Conservation (phyloP, 306 rosid species). For the Cucumis melo region DNA sequence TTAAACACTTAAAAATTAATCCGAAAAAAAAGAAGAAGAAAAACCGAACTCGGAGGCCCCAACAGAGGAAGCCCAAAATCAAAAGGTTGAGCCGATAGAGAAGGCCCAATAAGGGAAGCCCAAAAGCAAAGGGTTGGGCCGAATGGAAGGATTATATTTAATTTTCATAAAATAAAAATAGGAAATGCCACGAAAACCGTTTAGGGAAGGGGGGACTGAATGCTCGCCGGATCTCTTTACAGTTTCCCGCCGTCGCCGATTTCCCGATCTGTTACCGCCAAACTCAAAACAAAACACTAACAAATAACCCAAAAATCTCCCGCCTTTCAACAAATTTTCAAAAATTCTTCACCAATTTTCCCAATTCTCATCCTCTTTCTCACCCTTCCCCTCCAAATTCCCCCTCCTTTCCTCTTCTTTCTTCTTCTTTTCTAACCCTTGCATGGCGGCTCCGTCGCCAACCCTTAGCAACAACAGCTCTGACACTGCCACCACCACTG, state of each 20-base stretch:
- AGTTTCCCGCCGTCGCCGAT: background rate
- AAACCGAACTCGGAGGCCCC: background rate
- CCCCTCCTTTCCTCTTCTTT: background rate
- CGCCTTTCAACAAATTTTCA: constrained; percentile 1
- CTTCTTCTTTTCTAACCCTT: background rate
- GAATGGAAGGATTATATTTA: background rate
- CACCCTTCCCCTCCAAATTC: background rate
- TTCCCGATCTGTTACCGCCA: constrained; percentile 8
- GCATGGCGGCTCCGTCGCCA: constrained; percentile 35
- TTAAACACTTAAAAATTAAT: too few relatives aligned
- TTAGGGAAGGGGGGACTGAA: background rate
- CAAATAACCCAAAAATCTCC: background rate
- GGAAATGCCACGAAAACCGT: background rate
- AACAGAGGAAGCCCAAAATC: background rate
- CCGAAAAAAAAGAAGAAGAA: too few relatives aligned
- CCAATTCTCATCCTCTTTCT: background rate
- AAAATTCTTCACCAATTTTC: background rate
- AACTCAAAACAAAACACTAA: background rate
- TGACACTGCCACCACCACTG: constrained; percentile 4
- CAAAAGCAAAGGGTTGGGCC: background rate
- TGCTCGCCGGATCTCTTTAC: constrained; percentile 6
- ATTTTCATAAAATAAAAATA: background rate
- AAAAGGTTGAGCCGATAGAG: too few relatives aligned
- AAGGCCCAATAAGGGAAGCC: background rate
- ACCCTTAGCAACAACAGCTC: constrained; percentile 17